phyloP scores from a whole-genome alignment of 352 stramenopile genomes.

The Pythium biforme region DNA sequence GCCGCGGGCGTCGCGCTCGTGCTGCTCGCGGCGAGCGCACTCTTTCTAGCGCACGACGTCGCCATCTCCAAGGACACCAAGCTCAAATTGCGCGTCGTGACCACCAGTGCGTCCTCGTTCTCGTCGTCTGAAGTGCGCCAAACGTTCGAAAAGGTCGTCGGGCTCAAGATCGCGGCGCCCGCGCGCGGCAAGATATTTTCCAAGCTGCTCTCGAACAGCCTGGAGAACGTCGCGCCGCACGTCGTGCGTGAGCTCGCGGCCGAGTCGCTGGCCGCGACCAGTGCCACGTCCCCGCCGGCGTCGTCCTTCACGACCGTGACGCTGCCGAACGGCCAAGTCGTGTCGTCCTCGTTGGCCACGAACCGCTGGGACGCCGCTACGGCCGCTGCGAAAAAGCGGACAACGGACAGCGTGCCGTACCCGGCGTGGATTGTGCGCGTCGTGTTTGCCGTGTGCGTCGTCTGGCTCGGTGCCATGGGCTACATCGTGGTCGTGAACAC shows the following conservation, averaged over 20 bases:
- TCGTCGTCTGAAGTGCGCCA: conserved; percentile 30
- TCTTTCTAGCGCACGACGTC: conserved; percentile 65
- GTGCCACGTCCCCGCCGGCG: too few relatives aligned
- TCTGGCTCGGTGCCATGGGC: conserved; percentile 44
- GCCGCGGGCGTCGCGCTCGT: conserved; percentile 40
- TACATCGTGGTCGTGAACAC: conserved; percentile 45
- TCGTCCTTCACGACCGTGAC: neutral
- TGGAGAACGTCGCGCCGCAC: conserved; percentile 50
- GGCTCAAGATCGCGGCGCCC: conserved; percentile 68
- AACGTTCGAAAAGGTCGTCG: conserved; percentile 70
- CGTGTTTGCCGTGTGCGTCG: conserved; percentile 38
- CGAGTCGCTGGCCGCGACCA: conserved; percentile 12
- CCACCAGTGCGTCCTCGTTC: conserved; percentile 20
- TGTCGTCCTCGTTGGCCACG: conserved; percentile 18
- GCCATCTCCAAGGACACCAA: conserved; percentile 64
- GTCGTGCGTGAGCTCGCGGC: conserved; percentile 47
- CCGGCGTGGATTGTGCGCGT: conserved; percentile 64
- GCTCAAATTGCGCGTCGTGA: conserved; percentile 58
- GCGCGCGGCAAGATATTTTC: conserved; percentile 65
- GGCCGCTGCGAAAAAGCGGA: neutral
- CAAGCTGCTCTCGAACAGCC: conserved; percentile 50
- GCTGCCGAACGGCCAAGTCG: conserved; percentile 15
- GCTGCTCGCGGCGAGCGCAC: conserved; percentile 32
- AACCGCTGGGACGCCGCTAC: conserved; percentile 7
- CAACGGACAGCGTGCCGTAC: conserved; percentile 44